Base-by-base conservation (phyloP, 495 filamentous ascomycete genomes). In the Zalerion maritima region DNA sequence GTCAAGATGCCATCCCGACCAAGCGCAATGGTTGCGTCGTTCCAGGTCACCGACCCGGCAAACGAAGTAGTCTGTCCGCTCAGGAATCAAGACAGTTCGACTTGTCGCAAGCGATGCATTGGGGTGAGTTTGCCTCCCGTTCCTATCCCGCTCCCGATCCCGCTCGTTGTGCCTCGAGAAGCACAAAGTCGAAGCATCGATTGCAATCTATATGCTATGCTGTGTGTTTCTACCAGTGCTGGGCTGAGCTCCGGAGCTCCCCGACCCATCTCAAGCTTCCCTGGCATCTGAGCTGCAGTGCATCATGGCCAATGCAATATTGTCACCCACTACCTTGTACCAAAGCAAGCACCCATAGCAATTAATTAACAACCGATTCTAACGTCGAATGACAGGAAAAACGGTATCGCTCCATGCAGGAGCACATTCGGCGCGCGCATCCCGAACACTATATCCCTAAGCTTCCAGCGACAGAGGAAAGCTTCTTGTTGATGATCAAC, bases 361-460 rank as follows among this genome's bases (percentile, higher is more conserved):
- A 38, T 28, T 41, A 37, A 29, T 40, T 47, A 45, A 45, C 53
- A 47, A 39, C 38, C 33, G 22, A 19, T 22, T 26, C 19, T 24
- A 39, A 29, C 37, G 34, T 29, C 29, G 41, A 34, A 42, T 29
- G 41, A 49, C 56, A 94, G 84, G 85, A 94, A 61, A 93, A 94
- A 57, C 77, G 85, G 45, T 97, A 84, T 65, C 86, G 89, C 49
- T 94, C 87, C 29, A 97, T 97, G 81, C 91, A 94, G 62, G 89
- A 97, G 69, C 89, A 97, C 47, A 96, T 97, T 42, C 82, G 89
- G 42, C 75, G 89, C 52, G 89, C 89, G 49, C 89, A 97, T 57
- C 91, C 89, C 31, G 87, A 91, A 47, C 76, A 94, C 57, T 97
- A 94, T 57, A 94, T 97, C 41, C 74, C 89, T 36, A 97, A 96